Evolutionary conservation across 768 basidiomycete species (phyloP).

Genomic region (Trametes maxima): DNA sequence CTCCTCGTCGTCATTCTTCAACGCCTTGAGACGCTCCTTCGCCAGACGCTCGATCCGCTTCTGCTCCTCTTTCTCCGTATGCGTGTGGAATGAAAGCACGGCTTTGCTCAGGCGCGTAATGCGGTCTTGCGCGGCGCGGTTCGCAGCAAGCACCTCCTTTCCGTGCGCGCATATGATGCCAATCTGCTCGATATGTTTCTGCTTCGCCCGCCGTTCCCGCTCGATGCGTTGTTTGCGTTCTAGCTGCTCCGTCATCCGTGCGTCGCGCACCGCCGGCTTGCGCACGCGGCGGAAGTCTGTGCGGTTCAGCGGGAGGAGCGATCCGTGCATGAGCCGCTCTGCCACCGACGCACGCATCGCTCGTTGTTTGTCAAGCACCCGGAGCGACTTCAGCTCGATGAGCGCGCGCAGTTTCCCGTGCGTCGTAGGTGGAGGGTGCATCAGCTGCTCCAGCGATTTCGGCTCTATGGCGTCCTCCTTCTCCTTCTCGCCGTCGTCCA

Average conservation of each 20-base stretch:
- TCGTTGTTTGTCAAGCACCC: conserved; percentile 90
- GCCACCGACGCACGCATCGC: conserved; percentile 82
- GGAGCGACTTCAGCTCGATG: conserved; percentile 91
- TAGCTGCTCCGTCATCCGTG: conserved; percentile 82
- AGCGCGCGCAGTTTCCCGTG: conserved; percentile 86
- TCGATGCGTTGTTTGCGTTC: conserved; percentile 92
- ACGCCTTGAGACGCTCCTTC: conserved; percentile 97
- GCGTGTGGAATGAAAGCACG: conserved; percentile 80
- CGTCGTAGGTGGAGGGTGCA: conserved; percentile 59
- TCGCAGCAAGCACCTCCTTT: conserved; percentile 66
- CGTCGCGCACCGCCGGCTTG: conserved; percentile 87
- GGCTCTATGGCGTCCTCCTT: conserved; percentile 33
- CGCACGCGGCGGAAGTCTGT: conserved; percentile 86
- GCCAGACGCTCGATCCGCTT: conserved; percentile 93
- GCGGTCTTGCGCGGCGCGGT: conserved; percentile 60
- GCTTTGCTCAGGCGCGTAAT: conserved; percentile 66
- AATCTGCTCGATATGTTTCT: conserved; percentile 95
- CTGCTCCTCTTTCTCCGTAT: conserved; percentile 97
- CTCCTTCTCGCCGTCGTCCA: conserved; percentile 39
- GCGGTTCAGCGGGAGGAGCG: conserved; percentile 88
- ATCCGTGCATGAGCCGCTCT: conserved; percentile 84
- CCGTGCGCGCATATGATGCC: conserved; percentile 85
- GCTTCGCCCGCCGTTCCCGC: conserved; percentile 91
- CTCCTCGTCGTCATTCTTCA: conserved; percentile 98
- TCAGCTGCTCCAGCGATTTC: conserved; percentile 40